Percentiles rank a stretch among this genome's conserved stretches.
Evolutionary conservation across 768 basidiomycete genomes (phyloP).

Genomic region (Agrocybe praecox): DNA sequence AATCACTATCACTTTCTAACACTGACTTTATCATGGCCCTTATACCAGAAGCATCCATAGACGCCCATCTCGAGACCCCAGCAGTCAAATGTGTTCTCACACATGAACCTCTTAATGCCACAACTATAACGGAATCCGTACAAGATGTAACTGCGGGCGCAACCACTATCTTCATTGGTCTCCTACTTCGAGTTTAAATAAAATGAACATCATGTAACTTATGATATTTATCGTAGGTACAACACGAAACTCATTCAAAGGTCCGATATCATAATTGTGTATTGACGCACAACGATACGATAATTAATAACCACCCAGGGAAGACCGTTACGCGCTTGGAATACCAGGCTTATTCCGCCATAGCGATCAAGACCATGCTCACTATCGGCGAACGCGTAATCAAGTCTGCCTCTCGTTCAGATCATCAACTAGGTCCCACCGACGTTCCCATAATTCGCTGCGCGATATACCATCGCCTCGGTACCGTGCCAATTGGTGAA

Average conservation of each 20-base stretch:
- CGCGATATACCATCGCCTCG: slow-evolving; percentile 76
- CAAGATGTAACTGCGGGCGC: slow-evolving; percentile 70
- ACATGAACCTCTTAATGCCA: slow-evolving; percentile 56
- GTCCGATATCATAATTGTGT: slow-evolving; percentile 32
- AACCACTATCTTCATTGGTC: slow-evolving; percentile 75
- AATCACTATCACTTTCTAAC: neutral
- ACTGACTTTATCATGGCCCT: slow-evolving; percentile 13
- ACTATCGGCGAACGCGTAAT: slow-evolving; percentile 55
- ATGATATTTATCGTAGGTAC: slow-evolving; percentile 41
- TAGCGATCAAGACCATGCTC: slow-evolving; percentile 79
- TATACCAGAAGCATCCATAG: slow-evolving; percentile 41
- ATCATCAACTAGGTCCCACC: slow-evolving; percentile 33
- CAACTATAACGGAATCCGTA: slow-evolving; percentile 63
- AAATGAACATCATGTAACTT: neutral
- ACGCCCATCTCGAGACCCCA: slow-evolving; percentile 39
- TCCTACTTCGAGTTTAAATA: neutral
- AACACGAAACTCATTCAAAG: slow-evolving; percentile 85
- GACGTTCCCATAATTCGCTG: slow-evolving; percentile 51
- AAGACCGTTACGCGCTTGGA: slow-evolving; percentile 73
- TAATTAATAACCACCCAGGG: slow-evolving; percentile 39
- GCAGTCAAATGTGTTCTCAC: slow-evolving; percentile 62
- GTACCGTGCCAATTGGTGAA: slow-evolving; percentile 75
- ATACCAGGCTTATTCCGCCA: slow-evolving; percentile 82
- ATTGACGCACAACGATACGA: neutral
- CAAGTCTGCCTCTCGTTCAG: slow-evolving; percentile 41